Base-by-base conservation (phyloP, 2,329 filamentous ascomycete genomes). In the Colletotrichum chlorophyti region DNA sequence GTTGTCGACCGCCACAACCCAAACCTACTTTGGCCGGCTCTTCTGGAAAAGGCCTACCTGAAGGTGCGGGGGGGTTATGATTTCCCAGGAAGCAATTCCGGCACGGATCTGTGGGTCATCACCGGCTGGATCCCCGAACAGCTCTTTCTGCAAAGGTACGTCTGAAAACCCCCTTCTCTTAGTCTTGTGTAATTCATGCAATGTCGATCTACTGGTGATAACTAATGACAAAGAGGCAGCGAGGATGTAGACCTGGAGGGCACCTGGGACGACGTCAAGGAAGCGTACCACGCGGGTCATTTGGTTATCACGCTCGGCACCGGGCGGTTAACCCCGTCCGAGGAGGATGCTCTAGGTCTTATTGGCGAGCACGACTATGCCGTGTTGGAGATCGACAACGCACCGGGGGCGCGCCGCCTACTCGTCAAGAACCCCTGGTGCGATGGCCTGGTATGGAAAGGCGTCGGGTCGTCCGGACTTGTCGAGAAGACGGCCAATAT, bases 121-220 rank as follows among this genome's bases (percentile, higher is more conserved):
- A 96, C 91, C 0, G 94, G 95, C 26, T 99, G 95, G 95, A 93
- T 99, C 46, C 95, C 95, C 0, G 93, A 99, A 74, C 95, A 99
- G 71, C 79, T 98, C 1, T 97, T 97, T 66, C 79, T 98, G 2
- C 93, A 97, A 68, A 88, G 83, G 85, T 86, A 73, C 64, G 72
- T 63, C 2, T 15, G n/a, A 24, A 21, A 26, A 6, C 14, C 17
- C 24, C n/a, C n/a, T n/a, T n/a, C n/a, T n/a, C n/a, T n/a, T n/a
- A n/a, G n/a, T n/a, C n/a, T n/a, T n/a, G n/a, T n/a, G n/a, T n/a
- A n/a, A n/a, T n/a, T n/a, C n/a, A 6, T 5, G 6, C 9, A 17
- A 26, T 15, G 14, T 15, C 41, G 8, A 24, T 19, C n/a, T 17
- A 23, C 21, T 27, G 11, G 17, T 29, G 11, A 29, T 41, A 41